Conservation (phyloP, 2,329 filamentous ascomycete genomes). For the Macrophomina tecta region DNA sequence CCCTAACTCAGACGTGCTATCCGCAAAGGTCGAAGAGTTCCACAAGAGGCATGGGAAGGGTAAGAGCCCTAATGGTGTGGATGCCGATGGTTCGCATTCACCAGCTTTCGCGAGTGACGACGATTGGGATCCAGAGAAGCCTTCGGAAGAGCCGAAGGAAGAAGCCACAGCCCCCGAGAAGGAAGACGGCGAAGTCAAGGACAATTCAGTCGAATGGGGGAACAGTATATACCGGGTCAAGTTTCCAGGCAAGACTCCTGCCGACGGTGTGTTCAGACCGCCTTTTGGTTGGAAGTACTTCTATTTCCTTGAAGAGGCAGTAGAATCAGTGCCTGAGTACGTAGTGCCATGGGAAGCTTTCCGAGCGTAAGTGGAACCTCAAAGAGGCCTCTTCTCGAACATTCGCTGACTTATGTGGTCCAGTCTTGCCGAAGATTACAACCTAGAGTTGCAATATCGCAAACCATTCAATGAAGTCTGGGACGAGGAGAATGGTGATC, state of each 20-base stretch:
- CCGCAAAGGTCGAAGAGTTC: constrained; percentile 76
- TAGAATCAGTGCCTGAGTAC: constrained; percentile 95
- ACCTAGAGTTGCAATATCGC: constrained; percentile 92
- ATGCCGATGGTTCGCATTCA: constrained; percentile 35
- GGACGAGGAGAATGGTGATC: constrained; percentile 87
- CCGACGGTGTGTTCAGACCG: constrained; percentile 89
- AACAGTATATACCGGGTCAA: constrained; percentile 91
- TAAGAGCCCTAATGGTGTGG: constrained; percentile 40
- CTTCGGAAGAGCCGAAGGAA: constrained; percentile 44
- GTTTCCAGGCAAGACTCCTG: constrained; percentile 81
- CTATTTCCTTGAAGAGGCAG: constrained; percentile 94
- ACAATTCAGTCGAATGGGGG: constrained; percentile 74
- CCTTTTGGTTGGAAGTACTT: constrained; percentile 98
- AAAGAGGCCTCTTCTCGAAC: constrained; percentile 32
- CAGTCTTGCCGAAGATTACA: constrained; percentile 86
- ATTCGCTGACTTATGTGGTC: constrained; percentile 29
- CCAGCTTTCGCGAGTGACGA: constrained; percentile 39
- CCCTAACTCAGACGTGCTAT: constrained; percentile 93
- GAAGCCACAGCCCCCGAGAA: constrained; percentile 33
- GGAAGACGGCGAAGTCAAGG: constrained; percentile 53
- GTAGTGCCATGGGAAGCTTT: constrained; percentile 99
- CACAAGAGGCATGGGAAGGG: constrained; percentile 62
- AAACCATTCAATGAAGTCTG: constrained; percentile 91
- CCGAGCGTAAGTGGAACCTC: constrained; percentile 63
- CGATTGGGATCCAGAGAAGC: constrained; percentile 54